These are phyloP conservation scores for Amanita jacksonii DNA, from an alignment of 768 basidiomycete species.

Conservation along the genomic window DNA sequence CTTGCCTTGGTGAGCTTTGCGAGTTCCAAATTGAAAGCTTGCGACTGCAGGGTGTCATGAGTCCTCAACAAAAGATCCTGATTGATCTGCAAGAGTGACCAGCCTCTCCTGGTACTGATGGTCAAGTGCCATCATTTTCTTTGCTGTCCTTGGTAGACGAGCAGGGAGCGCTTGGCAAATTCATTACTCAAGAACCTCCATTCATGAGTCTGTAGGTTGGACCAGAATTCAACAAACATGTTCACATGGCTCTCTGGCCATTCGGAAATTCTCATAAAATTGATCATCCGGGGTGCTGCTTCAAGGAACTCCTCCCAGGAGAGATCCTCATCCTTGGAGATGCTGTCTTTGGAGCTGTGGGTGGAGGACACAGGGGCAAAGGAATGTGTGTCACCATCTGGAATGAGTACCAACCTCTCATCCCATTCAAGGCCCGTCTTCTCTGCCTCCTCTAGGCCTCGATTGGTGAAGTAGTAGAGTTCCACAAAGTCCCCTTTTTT, in stretches of 20 bases:
- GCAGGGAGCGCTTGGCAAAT: neutral
- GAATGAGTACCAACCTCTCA: neutral
- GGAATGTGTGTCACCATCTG: neutral
- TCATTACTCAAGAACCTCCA: too few species aligned
- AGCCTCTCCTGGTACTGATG: neutral
- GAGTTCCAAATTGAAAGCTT: too few species aligned
- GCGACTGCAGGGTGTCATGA: neutral
- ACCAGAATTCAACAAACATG: neutral
- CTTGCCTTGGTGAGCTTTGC: too few species aligned
- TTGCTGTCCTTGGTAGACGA: neutral
- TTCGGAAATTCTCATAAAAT: neutral
- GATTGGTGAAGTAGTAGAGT: constrained; percentile 2
- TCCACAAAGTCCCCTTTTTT: neutral
- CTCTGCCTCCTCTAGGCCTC: neutral
- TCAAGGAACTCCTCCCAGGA: neutral
- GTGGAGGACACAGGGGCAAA: neutral
- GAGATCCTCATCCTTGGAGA: neutral
- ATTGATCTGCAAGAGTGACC: neutral
- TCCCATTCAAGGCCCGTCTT: neutral
- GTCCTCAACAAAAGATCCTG: neutral
- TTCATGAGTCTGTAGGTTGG: too few species aligned
- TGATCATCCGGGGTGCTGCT: neutral
- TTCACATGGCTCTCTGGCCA: neutral
- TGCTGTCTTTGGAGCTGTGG: neutral
- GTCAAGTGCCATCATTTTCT: neutral